Percentiles rank a stretch among this genome's conserved stretches.
Evolutionary conservation across 805 yeast species (phyloP).

Genomic region (fission yeast (Schizosaccharomyces pombe)): DNA sequence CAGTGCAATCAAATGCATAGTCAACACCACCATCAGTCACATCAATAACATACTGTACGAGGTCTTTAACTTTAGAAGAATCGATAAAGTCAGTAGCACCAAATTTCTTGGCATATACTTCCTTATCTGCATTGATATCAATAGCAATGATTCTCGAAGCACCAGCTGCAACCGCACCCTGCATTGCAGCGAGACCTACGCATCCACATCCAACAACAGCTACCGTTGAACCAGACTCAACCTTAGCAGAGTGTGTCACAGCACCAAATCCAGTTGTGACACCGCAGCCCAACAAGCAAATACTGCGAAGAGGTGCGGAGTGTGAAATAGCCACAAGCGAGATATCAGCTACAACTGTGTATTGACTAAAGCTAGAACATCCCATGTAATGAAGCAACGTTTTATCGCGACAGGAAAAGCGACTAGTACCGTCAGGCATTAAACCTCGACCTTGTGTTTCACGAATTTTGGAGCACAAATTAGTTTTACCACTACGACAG

Average conservation of each 20-base stretch:
- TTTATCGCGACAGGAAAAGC: slow-evolving; percentile 68
- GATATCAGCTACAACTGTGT: slow-evolving; percentile 93
- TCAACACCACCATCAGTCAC: slow-evolving; percentile 95
- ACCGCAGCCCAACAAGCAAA: slow-evolving; percentile 92
- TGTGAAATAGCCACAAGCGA: slow-evolving; percentile 82
- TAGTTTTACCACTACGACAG: slow-evolving; percentile 87
- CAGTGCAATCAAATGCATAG: slow-evolving; percentile 92
- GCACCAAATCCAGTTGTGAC: slow-evolving; percentile 97
- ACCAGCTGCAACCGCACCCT: slow-evolving; percentile 69
- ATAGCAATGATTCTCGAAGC: slow-evolving; percentile 60
- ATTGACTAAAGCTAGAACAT: slow-evolving; percentile 87
- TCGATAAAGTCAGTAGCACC: slow-evolving; percentile 92
- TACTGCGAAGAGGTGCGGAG: slow-evolving; percentile 60
- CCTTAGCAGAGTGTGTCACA: slow-evolving; percentile 79
- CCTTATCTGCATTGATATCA: slow-evolving; percentile 66
- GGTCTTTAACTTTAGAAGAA: slow-evolving; percentile 47
- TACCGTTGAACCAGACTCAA: slow-evolving; percentile 73
- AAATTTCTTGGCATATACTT: slow-evolving; percentile 64
- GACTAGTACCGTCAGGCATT: slow-evolving; percentile 92
- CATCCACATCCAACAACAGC: slow-evolving; percentile 97
- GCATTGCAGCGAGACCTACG: slow-evolving; percentile 87
- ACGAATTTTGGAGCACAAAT: slow-evolving; percentile 84
- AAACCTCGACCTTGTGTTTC: slow-evolving; percentile 96
- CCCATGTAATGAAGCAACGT: slow-evolving; percentile 88
- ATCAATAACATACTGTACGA: slow-evolving; percentile 62